Conservation (phyloP, 345 rosid genomes). For the Eucalyptus rudis region DNA sequence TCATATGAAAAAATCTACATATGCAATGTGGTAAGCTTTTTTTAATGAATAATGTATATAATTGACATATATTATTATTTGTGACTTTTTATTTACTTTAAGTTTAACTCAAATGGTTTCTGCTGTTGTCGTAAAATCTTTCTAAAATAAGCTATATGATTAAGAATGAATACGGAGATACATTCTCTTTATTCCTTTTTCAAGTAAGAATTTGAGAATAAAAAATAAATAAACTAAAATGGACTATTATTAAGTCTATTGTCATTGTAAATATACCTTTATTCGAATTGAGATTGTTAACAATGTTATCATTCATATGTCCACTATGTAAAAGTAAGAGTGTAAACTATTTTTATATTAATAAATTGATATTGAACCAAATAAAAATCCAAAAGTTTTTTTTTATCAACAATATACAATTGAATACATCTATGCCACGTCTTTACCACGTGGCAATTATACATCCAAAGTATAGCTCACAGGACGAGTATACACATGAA, state of each 20-base stretch:
- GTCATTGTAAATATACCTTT: neutral
- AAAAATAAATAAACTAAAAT: neutral
- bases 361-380: no score
- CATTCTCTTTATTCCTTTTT: neutral
- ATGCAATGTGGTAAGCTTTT: neutral
- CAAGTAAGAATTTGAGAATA: neutral
- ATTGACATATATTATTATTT: neutral
- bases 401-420: neutral
- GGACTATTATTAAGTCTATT: neutral
- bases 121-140: neutral
- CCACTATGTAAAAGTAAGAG: neutral
- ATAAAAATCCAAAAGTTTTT: no score
- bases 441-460: no score
- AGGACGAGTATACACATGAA: no score
- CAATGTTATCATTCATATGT: no score
- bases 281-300: no score
- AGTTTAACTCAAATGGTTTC: neutral
- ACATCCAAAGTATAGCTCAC: no score
- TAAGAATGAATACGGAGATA: neutral
- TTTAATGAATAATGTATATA: neutral
- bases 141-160: neutral
- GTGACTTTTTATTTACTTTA: neutral
- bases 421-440: neutral
- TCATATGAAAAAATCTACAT: no score
- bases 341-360: neutral